Evolutionary conservation across 768 basidiomycete species (phyloP).

Genomic region (Chalciporus sphaerocephalus): DNA sequence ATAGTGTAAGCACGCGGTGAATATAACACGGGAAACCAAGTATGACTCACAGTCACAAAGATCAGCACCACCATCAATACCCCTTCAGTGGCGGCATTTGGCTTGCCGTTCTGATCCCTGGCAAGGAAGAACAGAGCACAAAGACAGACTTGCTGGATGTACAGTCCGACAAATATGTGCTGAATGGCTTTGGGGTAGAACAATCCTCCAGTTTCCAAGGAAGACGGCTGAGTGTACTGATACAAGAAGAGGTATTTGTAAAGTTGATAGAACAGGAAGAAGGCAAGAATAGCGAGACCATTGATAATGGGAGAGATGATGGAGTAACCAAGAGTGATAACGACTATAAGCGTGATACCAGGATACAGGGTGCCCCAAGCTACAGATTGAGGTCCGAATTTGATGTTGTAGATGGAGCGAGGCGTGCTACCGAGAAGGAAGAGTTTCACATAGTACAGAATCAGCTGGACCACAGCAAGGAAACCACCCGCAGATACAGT

Average conservation of each 20-base stretch:
- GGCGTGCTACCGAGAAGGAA: constrained; percentile 86
- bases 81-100: constrained; percentile 68
- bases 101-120: constrained; percentile 44
- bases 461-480: constrained; percentile 67
- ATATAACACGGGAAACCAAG: too few species aligned
- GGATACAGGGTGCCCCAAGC: constrained; percentile 77
- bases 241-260: constrained; percentile 88
- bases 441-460: constrained; percentile 88
- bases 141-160: constrained; percentile 84
- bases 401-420: constrained; percentile 77
- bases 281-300: constrained; percentile 77
- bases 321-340: constrained; percentile 80
- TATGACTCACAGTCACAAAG: constrained; percentile 61
- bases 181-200: constrained; percentile 95
- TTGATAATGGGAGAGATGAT: constrained; percentile 93
- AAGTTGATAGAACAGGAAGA: constrained; percentile 77
- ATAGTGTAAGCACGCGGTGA: neutral
- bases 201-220: constrained; percentile 81
- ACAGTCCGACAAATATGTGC: constrained; percentile 91
- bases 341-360: constrained; percentile 67
- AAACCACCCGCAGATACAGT: constrained; percentile 77
- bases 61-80: constrained; percentile 84
- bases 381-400: constrained; percentile 64
- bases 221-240: constrained; percentile 64
- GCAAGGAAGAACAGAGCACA: constrained; percentile 90